Conservation (phyloP, 495 filamentous ascomycete species). For the Aspergillus hancockii region DNA sequence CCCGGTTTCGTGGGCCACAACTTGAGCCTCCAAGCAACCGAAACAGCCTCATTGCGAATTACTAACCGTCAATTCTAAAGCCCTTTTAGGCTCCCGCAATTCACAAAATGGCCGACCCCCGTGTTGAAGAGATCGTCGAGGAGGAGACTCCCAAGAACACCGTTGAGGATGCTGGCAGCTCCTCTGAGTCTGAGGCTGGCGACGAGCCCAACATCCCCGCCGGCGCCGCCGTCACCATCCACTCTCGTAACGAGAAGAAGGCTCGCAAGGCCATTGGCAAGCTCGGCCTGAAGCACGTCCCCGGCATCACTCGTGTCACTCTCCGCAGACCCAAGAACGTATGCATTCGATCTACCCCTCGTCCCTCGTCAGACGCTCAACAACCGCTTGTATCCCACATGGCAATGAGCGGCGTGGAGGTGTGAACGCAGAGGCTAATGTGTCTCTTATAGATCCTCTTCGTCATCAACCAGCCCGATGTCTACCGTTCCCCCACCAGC, state of each 20-base stretch:
- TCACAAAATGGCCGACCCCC: slow-evolving; percentile 89
- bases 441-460: slow-evolving; percentile 77
- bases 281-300: slow-evolving; percentile 92
- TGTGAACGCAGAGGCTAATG: slow-evolving; percentile 19
- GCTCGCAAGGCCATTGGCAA: slow-evolving; percentile 98
- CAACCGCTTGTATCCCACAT: neutral
- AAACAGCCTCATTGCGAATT: slow-evolving; percentile 17
- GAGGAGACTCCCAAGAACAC: slow-evolving; percentile 71
- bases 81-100: slow-evolving; percentile 32
- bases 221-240: slow-evolving; percentile 83
- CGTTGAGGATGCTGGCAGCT: slow-evolving; percentile 78
- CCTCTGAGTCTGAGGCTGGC: slow-evolving; percentile 74
- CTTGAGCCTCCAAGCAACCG: slow-evolving; percentile 14
- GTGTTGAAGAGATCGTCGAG: slow-evolving; percentile 95
- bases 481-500: slow-evolving; percentile 97
- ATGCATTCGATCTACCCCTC: slow-evolving; percentile 29
- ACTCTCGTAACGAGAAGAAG: slow-evolving; percentile 99
- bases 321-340: slow-evolving; percentile 98
- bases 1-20: slow-evolving; percentile 22
- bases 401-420: neutral
- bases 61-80: slow-evolving; percentile 23
- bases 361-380: slow-evolving; percentile 13
- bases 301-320: slow-evolving; percentile 96
- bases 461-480: slow-evolving; percentile 98
- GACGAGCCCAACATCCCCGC: slow-evolving; percentile 75